A percentile compares a stretch with the other conserved stretches of the same genome.
These are phyloP conservation scores for Caloboletus firmus DNA, from an alignment of 1,284 basidiomycete species.

Conservation along the genomic window DNA sequence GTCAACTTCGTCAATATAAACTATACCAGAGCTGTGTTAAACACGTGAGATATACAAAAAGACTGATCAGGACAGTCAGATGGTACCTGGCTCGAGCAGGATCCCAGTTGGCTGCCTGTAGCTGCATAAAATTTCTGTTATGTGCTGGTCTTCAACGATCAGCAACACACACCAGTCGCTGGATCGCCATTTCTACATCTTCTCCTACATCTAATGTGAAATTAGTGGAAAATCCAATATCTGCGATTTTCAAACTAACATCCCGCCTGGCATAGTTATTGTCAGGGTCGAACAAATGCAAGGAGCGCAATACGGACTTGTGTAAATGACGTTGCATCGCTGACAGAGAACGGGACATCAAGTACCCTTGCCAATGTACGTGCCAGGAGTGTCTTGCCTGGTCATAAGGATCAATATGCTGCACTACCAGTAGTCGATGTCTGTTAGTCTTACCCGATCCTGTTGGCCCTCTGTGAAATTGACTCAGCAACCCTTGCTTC, in stretches of 20 bases:
- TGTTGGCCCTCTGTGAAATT: slow-evolving; percentile 66
- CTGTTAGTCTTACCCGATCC: slow-evolving; percentile 59
- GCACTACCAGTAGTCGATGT: not conserved
- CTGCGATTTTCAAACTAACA: slow-evolving; percentile 50
- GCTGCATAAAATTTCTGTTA: slow-evolving; percentile 37
- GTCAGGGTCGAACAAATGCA: slow-evolving; percentile 12
- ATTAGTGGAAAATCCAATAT: slow-evolving; percentile 12
- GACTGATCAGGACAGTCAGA: not conserved
- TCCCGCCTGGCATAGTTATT: slow-evolving; percentile 55
- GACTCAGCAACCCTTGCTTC: slow-evolving; percentile 9
- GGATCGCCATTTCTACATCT: slow-evolving; percentile 88
- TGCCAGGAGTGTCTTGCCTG: slow-evolving; percentile 86
- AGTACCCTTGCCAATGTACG: slow-evolving; percentile 83
- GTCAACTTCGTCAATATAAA: slow-evolving; percentile 96
- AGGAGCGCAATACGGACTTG: slow-evolving; percentile 48
- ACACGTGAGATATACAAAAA: slow-evolving; percentile 6
- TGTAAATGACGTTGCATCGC: slow-evolving; percentile 82
- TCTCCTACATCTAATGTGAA: slow-evolving; percentile 83
- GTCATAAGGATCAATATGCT: slow-evolving; percentile 9
- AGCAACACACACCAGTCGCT: slow-evolving; percentile 61
- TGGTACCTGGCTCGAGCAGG: slow-evolving; percentile 71
- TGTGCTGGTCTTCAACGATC: not conserved
- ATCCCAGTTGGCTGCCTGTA: slow-evolving; percentile 87
- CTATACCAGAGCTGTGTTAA: slow-evolving; percentile 73
- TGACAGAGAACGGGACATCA: slow-evolving; percentile 89